A percentile compares a stretch with the other conserved stretches of the same genome.
Evolutionary conservation across 139 green algal genomes (phyloP).

Genomic region (Volvox africanus): DNA sequence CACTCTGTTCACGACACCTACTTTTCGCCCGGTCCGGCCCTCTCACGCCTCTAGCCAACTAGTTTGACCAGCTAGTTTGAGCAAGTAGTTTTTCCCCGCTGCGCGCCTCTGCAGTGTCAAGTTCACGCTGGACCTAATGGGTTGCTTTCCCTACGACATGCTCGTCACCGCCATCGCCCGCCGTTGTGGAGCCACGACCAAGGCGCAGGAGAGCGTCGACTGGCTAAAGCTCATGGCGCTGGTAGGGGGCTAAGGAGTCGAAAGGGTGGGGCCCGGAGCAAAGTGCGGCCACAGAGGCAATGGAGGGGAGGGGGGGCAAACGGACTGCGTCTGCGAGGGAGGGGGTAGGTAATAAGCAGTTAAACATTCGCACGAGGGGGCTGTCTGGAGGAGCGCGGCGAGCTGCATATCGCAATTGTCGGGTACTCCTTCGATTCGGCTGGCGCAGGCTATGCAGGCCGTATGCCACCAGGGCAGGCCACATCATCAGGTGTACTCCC

Average conservation of each 20-base stretch:
- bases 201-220: not conserved
- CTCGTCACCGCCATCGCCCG: not conserved
- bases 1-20: too few relatives aligned
- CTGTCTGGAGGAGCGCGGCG: not conserved
- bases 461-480: too few relatives aligned
- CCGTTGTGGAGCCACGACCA: too few relatives aligned
- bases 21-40: too few relatives aligned
- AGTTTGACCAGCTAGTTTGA: too few relatives aligned
- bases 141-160: slow-evolving; percentile 24
- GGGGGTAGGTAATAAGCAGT: not conserved
- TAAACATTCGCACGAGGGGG: not conserved
- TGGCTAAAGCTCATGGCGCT: slow-evolving; percentile 24
- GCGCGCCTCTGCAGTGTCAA: not conserved
- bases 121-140: slow-evolving; percentile 13
- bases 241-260: not conserved
- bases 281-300: not conserved
- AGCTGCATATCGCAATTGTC: too few relatives aligned
- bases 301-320: not conserved
- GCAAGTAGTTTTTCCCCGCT: too few relatives aligned
- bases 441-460: too few relatives aligned
- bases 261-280: not conserved
- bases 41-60: too few relatives aligned
- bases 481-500: too few relatives aligned
- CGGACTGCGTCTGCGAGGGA: not conserved
- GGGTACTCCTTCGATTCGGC: too few relatives aligned